phyloP scores from a whole-genome alignment of 23 red algal genomes.

The Porphyridium purpureum region DNA sequence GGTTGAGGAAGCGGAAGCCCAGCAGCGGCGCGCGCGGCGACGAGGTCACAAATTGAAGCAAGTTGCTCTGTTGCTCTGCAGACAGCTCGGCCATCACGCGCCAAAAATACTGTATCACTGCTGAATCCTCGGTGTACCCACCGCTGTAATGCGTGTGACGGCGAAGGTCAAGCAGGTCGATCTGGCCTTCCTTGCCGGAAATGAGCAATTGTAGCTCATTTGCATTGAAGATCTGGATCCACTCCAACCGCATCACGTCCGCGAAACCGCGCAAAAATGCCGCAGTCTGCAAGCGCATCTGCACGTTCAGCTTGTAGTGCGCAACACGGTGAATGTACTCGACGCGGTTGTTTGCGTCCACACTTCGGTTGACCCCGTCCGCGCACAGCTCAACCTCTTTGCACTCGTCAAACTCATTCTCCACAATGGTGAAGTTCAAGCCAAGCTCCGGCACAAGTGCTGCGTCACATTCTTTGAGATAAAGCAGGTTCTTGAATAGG shows the following conservation, averaged over 20 bases:
- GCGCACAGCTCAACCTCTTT: conserved; percentile 58
- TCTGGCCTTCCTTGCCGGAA: conserved; percentile 34
- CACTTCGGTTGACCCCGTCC: conserved; percentile 42
- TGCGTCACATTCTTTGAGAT: conserved; percentile 37
- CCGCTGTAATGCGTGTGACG: conserved; percentile 66
- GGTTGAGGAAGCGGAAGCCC: conserved; percentile 83
- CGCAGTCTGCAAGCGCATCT: conserved; percentile 54
- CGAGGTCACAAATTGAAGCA: conserved; percentile 96
- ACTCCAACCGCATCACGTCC: conserved; percentile 62
- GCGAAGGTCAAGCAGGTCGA: conserved; percentile 64
- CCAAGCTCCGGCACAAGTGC: conserved; percentile 43
- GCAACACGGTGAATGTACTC: conserved; percentile 92
- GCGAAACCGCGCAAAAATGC: conserved; percentile 63
- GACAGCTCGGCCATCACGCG: conserved; percentile 32
- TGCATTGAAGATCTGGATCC: conserved; percentile 66
- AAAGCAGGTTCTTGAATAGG: conserved; percentile 82
- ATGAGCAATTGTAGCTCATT: conserved; percentile 81
- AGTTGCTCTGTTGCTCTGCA: conserved; percentile 46
- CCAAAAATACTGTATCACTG: conserved; percentile 80
- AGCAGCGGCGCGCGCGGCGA: conserved; percentile 81
- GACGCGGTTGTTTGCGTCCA: conserved; percentile 67
- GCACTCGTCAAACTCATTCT: conserved; percentile 57
- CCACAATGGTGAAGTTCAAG: conserved; percentile 75
- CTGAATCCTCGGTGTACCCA: conserved; percentile 60
- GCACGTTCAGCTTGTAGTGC: conserved; percentile 76